Base-by-base conservation (phyloP, 1,284 basidiomycete species). In the Trametes pubescens region DNA sequence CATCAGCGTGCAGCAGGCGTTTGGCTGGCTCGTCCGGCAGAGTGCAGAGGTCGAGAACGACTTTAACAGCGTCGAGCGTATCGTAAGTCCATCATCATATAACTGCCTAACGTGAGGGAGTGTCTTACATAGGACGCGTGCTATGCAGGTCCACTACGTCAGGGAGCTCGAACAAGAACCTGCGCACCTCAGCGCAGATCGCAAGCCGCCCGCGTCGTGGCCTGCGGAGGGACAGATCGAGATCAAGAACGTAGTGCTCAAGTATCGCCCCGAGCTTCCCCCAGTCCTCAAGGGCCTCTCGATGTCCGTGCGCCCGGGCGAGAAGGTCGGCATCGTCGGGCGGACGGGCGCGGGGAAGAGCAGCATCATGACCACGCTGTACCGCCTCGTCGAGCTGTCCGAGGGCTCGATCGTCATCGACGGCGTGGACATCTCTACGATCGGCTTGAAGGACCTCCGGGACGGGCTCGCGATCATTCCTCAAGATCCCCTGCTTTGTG, bases 321-420 rank as follows among this genome's bases (percentile, higher is more conserved):
- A 97, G 77, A 96, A 97, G 81, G 91, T 97, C 70, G 94, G 94
- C 63, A 91, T 94, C 53, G 92, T 95, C 57, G 91, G 91, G 65
- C 80, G 88, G 66, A 92, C 90, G 32, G 90, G 90, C 35, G 90
- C 90, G 2, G 90, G 90, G 49, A 92, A 92, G 75, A 89, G 88
- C 29, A 90, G 89, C 0, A 87, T 92, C 57, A 80, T 82, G 77
- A 77, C 77, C 9, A 77, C 85, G 69, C 67, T 78, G 61, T 80
- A 76, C 67, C 72, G 76, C 11, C 70, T 77, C 35, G 76, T 91
- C 4, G 91, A 93, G 71, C 78, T 91, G n/a, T 79, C 83, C 0
- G 84, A 84, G 18, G 91, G 91, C 9, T 84, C 83, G 4, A 90
- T 93, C 54, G 69, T 76, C 11, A 84, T 92, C 61, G 90, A 92